phyloP scores from a whole-genome alignment of 352 stramenopile species.

The Globisporangium sylvaticum region DNA sequence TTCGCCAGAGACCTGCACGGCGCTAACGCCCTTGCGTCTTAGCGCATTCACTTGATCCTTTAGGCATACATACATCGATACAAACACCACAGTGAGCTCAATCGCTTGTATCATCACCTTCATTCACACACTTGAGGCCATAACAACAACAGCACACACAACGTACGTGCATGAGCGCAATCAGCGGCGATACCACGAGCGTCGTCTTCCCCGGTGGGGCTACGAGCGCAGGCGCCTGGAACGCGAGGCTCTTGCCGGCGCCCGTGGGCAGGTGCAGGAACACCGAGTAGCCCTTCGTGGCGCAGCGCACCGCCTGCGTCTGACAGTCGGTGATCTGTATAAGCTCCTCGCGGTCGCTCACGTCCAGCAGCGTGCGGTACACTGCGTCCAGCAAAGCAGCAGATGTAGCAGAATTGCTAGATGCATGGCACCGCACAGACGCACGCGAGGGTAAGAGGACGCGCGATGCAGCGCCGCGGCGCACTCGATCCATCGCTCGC shows the following conservation, averaged over 20 bases:
- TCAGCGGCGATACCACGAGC: slow-evolving; percentile 69
- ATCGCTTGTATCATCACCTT: background rate
- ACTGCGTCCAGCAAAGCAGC: slow-evolving; percentile 29
- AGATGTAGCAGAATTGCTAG: background rate
- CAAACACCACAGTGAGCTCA: background rate
- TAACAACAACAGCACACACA: too few species aligned
- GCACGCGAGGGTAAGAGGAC: background rate
- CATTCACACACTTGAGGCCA: too few species aligned
- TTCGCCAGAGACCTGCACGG: slow-evolving; percentile 40
- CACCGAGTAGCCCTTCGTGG: slow-evolving; percentile 49
- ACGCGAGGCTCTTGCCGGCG: slow-evolving; percentile 77
- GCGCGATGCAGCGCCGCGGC: background rate
- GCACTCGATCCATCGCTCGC: background rate
- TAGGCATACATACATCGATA: background rate
- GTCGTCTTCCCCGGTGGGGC: slow-evolving; percentile 33
- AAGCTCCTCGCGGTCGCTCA: slow-evolving; percentile 7
- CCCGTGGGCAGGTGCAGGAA: slow-evolving; percentile 77
- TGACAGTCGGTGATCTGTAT: slow-evolving; percentile 42
- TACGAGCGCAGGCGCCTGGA: slow-evolving; percentile 65
- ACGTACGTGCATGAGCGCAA: slow-evolving; percentile 72
- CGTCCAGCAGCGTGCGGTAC: slow-evolving; percentile 37
- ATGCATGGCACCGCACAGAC: background rate
- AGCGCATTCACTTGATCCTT: slow-evolving; percentile 75
- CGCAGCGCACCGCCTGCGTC: slow-evolving; percentile 33
- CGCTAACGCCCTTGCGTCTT: slow-evolving; percentile 47